phyloP scores from a whole-genome alignment of 2,329 filamentous ascomycete species.

The Aspergillus candidus region DNA sequence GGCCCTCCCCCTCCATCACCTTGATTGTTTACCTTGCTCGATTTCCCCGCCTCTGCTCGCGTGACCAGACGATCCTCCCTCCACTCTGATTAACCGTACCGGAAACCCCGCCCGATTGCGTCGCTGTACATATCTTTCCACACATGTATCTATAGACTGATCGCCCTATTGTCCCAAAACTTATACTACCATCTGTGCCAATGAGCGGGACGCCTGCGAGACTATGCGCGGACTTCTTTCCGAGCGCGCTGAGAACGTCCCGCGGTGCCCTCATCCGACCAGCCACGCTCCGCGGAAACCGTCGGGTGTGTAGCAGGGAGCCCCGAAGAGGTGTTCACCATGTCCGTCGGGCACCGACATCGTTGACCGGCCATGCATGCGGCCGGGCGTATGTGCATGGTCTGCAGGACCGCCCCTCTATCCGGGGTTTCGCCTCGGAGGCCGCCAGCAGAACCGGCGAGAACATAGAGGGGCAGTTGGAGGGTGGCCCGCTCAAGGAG shows the following conservation, averaged over 20 bases:
- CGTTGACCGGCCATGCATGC: slow-evolving; percentile 1
- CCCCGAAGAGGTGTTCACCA: slow-evolving; percentile 15
- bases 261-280: slow-evolving; percentile 14
- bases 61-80: slow-evolving; percentile 1
- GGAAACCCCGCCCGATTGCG: too few relatives aligned
- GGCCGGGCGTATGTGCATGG: slow-evolving; percentile 1
- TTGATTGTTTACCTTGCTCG: neutral
- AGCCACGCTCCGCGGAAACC: slow-evolving; percentile 15
- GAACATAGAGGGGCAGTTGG: slow-evolving; percentile 9
- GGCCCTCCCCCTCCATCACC: neutral
- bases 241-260: slow-evolving; percentile 18
- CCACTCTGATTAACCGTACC: too few relatives aligned
- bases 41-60: slow-evolving; percentile 5
- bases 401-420: slow-evolving; percentile 1
- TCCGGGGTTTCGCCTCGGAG: slow-evolving; percentile 15
- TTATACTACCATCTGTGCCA: slow-evolving; percentile 5
- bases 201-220: slow-evolving; percentile 29
- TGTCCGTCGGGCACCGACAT: neutral
- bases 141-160: neutral
- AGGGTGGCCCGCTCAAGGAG: slow-evolving; percentile 69
- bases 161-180: too few relatives aligned
- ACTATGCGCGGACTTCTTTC: slow-evolving; percentile 25
- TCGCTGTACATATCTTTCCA: too few relatives aligned
- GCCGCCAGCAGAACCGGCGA: slow-evolving; percentile 3
- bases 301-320: slow-evolving; percentile 14